phyloP scores from a whole-genome alignment of 306 rosid genomes.

The Quercus wislizeni region DNA sequence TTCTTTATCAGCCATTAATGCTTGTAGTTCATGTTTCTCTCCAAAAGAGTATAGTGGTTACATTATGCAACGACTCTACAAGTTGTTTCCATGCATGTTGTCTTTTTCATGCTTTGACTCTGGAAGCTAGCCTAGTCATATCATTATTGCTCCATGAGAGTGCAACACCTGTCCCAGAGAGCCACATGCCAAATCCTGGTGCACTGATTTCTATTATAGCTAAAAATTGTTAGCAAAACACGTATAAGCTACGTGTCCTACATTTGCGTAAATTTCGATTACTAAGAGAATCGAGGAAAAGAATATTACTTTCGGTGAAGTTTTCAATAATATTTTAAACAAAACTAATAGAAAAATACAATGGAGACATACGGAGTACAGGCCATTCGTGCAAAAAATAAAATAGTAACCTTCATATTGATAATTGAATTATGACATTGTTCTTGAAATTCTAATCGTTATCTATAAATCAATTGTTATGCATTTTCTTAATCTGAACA shows the following conservation, averaged over 20 bases:
- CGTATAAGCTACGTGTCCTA: constrained; percentile 21
- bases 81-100: background rate
- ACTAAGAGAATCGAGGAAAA: background rate
- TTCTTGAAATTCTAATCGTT: constrained; percentile 29
- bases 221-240: constrained; percentile 9
- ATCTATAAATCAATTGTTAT: background rate
- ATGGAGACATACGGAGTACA: constrained; percentile 14
- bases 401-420: background rate
- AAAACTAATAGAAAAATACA: background rate
- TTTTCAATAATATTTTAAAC: background rate
- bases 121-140: background rate
- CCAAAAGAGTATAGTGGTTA: background rate
- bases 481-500: background rate
- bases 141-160: background rate
- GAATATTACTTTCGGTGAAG: background rate
- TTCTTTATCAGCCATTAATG: background rate
- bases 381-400: constrained; percentile 35
- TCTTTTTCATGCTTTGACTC: background rate
- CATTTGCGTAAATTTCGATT: background rate
- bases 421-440: background rate
- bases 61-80: background rate
- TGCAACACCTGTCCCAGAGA: constrained; percentile 2
- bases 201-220: background rate
- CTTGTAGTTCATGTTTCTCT: background rate
- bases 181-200: background rate